phyloP scores from a whole-genome alignment of 257 asterid species.

The Striga asiatica region DNA sequence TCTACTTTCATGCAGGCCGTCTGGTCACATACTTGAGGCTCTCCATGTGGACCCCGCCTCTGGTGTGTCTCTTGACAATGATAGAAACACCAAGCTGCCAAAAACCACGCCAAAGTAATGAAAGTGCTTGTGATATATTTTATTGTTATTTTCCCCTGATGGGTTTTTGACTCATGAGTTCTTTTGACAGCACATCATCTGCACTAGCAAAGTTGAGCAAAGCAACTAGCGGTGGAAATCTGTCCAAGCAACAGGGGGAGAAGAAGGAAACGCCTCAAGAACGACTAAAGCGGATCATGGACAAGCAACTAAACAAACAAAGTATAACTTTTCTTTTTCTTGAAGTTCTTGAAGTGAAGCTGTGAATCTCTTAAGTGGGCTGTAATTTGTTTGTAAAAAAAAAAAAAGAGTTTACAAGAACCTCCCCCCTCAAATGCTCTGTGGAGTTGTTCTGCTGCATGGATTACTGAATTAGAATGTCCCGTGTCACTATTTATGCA shows the following conservation, averaged over 20 bases:
- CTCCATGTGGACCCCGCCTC: constrained; percentile 97
- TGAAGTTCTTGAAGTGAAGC: constrained; percentile 34
- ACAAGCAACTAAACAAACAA: constrained; percentile 94
- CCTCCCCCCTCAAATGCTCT: not conserved
- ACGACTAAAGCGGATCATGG: constrained; percentile 92
- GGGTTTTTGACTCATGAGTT: constrained; percentile 1
- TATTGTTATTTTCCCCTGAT: not conserved
- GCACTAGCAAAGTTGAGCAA: constrained; percentile 81
- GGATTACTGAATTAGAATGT: constrained; percentile 14
- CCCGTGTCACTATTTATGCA: constrained; percentile 29
- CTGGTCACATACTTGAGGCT: constrained; percentile 96
- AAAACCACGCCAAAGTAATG: constrained; percentile 59
- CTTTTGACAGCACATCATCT: constrained; percentile 63
- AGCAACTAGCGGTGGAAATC: constrained; percentile 48
- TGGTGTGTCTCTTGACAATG: constrained; percentile 79
- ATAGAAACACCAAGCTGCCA: constrained; percentile 44
- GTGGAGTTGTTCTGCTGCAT: constrained; percentile 10
- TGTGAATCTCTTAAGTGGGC: constrained; percentile 18
- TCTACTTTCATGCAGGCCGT: constrained; percentile 66
- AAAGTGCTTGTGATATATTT: too few relatives aligned
- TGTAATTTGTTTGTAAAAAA: constrained; percentile 17
- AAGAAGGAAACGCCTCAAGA: constrained; percentile 99
- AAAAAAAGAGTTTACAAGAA: constrained; percentile 15
- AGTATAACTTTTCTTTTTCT: constrained; percentile 46
- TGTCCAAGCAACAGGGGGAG: constrained; percentile 78